Conservation (phyloP, 2,329 filamentous ascomycete species). For the Didymella pinodella region DNA sequence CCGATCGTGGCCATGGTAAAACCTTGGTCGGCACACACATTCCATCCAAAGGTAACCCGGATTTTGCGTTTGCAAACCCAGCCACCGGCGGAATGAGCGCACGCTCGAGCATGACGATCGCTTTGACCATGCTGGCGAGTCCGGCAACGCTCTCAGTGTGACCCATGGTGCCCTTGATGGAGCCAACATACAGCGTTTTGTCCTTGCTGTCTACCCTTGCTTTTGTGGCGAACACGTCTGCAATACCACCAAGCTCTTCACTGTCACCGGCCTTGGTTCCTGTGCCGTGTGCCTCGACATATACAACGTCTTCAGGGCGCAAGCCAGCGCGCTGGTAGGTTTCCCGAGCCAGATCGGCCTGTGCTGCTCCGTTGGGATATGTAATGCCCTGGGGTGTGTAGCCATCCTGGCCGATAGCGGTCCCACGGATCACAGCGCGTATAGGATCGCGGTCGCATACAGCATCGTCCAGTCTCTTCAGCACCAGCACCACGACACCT, state of each 20-base stretch:
- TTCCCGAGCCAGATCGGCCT: conserved; percentile 30
- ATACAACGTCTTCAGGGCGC: conserved; percentile 31
- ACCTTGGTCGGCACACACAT: neutral
- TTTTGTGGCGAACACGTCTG: conserved; percentile 19
- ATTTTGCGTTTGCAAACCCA: conserved; percentile 28
- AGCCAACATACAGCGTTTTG: conserved; percentile 30
- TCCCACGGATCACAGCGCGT: conserved; percentile 36
- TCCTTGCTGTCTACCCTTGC: neutral
- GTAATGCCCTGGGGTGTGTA: conserved; percentile 20
- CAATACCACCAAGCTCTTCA: conserved; percentile 29
- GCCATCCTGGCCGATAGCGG: conserved; percentile 31
- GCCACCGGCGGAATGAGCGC: conserved; percentile 33
- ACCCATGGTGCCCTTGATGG: conserved; percentile 42
- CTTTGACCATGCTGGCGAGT: conserved; percentile 41
- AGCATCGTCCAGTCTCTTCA: conserved; percentile 40
- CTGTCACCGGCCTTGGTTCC: conserved; percentile 60
- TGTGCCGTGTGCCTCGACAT: conserved; percentile 59
- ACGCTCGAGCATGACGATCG: conserved; percentile 31
- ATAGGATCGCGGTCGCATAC: conserved; percentile 40
- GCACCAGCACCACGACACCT: conserved; percentile 36
- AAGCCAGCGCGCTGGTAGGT: conserved; percentile 39
- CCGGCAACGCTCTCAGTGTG: conserved; percentile 40
- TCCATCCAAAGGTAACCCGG: conserved; percentile 18
- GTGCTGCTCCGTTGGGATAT: conserved; percentile 54
- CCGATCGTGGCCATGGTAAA: neutral